Percentiles rank a stretch among this genome's conserved stretches.
Conservation (phyloP, 164 flowering plant species). For the Chimonanthus salicifolius region DNA sequence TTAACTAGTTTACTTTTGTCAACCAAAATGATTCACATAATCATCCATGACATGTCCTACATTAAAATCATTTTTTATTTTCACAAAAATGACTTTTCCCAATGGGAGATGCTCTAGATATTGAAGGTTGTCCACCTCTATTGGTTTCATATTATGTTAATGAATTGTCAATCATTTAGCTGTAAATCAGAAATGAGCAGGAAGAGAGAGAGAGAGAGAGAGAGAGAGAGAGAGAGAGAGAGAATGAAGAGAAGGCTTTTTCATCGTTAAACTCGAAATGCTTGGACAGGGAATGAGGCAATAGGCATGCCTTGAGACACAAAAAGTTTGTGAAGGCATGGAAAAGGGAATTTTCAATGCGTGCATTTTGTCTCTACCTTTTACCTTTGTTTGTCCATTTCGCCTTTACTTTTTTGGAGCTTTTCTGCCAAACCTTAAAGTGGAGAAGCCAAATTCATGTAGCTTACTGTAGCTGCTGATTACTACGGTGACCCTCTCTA, state of each 20-base stretch:
- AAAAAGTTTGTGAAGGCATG: conserved; percentile 11
- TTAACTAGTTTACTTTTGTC: no score
- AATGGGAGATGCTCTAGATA: no score
- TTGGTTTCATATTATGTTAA: no score
- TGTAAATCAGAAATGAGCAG: no score
- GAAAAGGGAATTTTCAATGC: conserved; percentile 33
- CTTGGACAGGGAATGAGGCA: conserved; percentile 9
- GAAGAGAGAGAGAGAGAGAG: not conserved
- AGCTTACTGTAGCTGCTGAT: conserved; percentile 15
- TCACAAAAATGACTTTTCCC: no score
- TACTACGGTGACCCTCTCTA: conserved; percentile 7
- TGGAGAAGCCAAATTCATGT: conserved; percentile 4
- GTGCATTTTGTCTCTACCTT: conserved; percentile 23
- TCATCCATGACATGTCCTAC: no score
- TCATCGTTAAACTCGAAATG: conserved; percentile 45
- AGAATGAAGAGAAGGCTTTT: conserved; percentile 29
- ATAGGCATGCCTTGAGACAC: conserved; percentile 1
- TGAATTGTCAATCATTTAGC: no score
- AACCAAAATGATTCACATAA: no score
- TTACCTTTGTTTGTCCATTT: conserved; percentile 8
- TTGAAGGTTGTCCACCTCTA: no score
- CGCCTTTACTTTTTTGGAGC: conserved; percentile 16
- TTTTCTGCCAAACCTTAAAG: conserved; percentile 11
- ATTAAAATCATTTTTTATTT: no score
- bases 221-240: no score